A percentile compares a stretch with the other conserved stretches of the same genome.
These are phyloP conservation scores for Limonomyces culmigenus DNA, from an alignment of 1,284 basidiomycete genomes.

Conservation along the genomic window DNA sequence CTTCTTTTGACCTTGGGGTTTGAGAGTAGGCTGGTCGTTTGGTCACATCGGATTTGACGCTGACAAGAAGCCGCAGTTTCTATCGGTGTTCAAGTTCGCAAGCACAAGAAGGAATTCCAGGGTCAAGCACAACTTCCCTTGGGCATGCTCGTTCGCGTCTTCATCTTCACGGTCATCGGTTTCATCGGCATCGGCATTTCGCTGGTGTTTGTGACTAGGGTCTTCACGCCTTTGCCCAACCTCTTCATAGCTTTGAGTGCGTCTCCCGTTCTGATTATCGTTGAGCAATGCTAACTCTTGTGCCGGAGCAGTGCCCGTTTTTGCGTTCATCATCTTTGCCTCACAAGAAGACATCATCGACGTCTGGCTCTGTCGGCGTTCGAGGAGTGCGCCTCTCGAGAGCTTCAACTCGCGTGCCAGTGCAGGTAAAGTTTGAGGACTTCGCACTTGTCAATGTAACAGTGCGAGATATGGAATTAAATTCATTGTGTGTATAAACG, in stretches of 20 bases:
- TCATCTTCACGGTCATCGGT: background rate
- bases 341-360: background rate
- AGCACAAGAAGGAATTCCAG: background rate
- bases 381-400: too few relatives aligned
- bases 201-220: background rate
- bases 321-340: background rate
- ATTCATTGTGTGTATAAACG: too few relatives aligned
- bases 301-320: background rate
- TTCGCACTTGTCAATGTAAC: too few relatives aligned
- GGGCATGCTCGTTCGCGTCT: background rate
- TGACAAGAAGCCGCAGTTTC: too few relatives aligned
- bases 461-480: too few relatives aligned
- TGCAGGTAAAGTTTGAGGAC: too few relatives aligned
- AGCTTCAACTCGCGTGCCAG: too few relatives aligned
- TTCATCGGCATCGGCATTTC: background rate
- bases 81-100: background rate
- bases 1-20: background rate
- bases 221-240: conserved; percentile 1
- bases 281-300: background rate
- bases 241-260: background rate
- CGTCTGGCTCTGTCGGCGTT: background rate
- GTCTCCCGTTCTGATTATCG: background rate
- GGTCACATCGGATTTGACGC: too few relatives aligned
- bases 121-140: background rate
- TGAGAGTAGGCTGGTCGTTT: too few relatives aligned